Evolutionary conservation across 495 filamentous ascomycete species (phyloP).

Genomic region (Penicillium subrubescens): DNA sequence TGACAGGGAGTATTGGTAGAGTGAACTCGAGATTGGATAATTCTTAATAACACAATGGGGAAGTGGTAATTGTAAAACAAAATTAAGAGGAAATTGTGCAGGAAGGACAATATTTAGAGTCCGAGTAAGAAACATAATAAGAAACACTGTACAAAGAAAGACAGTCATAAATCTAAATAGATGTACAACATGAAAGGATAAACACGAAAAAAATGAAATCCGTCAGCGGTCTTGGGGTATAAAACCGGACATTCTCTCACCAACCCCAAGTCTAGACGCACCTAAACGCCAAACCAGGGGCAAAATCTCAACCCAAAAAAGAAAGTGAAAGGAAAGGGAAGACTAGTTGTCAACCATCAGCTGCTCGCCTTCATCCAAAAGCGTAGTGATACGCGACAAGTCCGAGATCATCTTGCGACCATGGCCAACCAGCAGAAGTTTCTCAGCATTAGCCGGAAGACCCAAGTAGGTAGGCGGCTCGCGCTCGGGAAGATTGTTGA

Average conservation of each 20-base stretch:
- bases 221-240: constrained; percentile 30
- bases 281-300: constrained; percentile 7
- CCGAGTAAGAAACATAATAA: background rate
- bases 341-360: constrained; percentile 69
- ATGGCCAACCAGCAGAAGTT: constrained; percentile 87
- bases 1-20: background rate
- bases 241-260: constrained; percentile 6
- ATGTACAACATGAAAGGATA: constrained; percentile 11
- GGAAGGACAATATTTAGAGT: background rate
- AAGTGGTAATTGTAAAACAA: background rate
- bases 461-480: constrained; percentile 98
- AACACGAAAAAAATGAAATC: constrained; percentile 14
- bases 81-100: constrained; percentile 14
- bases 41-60: background rate
- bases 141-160: constrained; percentile 21
- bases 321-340: constrained; percentile 4
- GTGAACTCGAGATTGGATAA: background rate
- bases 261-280: constrained; percentile 6
- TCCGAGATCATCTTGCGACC: constrained; percentile 84
- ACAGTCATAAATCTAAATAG: constrained; percentile 11
- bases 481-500: constrained; percentile 86
- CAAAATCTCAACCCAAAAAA: constrained; percentile 15
- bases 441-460: constrained; percentile 94
- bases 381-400: constrained; percentile 74
- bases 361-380: constrained; percentile 94